These are phyloP conservation scores for Petunia axillaris DNA, from an alignment of 257 asterid genomes.

Conservation along the genomic window DNA sequence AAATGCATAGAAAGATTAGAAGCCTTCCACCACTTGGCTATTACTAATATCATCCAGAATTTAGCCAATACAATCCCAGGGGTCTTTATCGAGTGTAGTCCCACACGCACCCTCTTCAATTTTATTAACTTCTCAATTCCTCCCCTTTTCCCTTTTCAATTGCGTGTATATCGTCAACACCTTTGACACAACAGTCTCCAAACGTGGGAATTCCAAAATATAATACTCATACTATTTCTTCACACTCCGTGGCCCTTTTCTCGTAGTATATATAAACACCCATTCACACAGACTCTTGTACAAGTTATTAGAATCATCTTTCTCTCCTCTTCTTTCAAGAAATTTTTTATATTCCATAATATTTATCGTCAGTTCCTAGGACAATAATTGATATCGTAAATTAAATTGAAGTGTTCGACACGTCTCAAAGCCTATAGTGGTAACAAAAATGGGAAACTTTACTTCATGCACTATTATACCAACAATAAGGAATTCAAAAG, in stretches of 20 bases:
- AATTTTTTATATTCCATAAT: no score
- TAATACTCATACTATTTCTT: neutral
- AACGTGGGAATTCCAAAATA: neutral
- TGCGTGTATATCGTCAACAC: conserved; percentile 19
- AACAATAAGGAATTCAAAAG: conserved; percentile 31
- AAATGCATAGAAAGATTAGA: neutral
- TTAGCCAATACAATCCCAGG: neutral
- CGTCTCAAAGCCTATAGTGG: no score
- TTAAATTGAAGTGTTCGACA: no score
- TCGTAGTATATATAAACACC: neutral
- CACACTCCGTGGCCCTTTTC: neutral
- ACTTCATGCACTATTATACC: conserved; percentile 33
- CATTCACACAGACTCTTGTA: neutral
- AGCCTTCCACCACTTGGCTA: neutral
- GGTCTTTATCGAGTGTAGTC: neutral
- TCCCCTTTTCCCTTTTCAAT: conserved; percentile 5
- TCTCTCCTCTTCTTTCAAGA: no score
- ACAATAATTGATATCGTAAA: no score
- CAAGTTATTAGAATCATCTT: neutral
- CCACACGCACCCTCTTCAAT: conserved; percentile 2
- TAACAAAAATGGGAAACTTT: conserved; percentile 37
- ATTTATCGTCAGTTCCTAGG: no score
- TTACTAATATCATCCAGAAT: neutral
- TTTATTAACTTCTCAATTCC: neutral
- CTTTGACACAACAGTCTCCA: conserved; percentile 13